phyloP scores from a whole-genome alignment of 495 filamentous ascomycete genomes.

The Tuber borchii region DNA sequence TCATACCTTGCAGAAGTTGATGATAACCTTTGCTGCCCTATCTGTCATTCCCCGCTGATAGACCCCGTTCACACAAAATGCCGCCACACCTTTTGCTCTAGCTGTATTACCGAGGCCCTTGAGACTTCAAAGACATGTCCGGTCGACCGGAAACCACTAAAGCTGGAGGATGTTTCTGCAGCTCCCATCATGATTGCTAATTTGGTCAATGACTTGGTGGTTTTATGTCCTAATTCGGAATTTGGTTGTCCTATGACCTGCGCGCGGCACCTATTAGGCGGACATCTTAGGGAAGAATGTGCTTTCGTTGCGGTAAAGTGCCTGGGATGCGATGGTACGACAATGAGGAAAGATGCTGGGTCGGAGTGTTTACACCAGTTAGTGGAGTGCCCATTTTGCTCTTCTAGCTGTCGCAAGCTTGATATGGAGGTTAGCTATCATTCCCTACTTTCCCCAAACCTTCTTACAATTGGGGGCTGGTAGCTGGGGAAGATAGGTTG shows the following conservation, averaged over 20 bases:
- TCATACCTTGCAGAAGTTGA: constrained; percentile 57
- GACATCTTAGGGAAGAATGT: constrained; percentile 61
- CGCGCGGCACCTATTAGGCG: constrained; percentile 53
- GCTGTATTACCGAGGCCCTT: constrained; percentile 54
- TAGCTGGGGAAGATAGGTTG: background rate
- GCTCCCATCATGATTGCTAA: constrained; percentile 41
- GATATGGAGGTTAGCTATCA: constrained; percentile 52
- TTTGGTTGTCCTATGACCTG: constrained; percentile 54
- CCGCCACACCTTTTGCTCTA: constrained; percentile 62
- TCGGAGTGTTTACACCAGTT: constrained; percentile 53
- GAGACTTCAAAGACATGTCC: constrained; percentile 45
- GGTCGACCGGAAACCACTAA: constrained; percentile 40
- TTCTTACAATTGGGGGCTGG: background rate
- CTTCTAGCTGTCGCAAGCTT: constrained; percentile 51
- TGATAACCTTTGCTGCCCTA: constrained; percentile 62
- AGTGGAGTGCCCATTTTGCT: constrained; percentile 53
- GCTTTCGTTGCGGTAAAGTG: constrained; percentile 54
- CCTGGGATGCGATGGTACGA: constrained; percentile 50
- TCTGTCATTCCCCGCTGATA: constrained; percentile 63
- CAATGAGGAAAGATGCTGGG: constrained; percentile 47
- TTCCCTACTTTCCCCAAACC: background rate
- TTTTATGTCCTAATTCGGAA: constrained; percentile 54
- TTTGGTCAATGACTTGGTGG: constrained; percentile 60
- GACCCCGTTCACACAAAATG: constrained; percentile 57
- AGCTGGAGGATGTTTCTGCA: constrained; percentile 26